Conservation (phyloP, 2,329 filamentous ascomycete species). For the Xylaria sp. region DNA sequence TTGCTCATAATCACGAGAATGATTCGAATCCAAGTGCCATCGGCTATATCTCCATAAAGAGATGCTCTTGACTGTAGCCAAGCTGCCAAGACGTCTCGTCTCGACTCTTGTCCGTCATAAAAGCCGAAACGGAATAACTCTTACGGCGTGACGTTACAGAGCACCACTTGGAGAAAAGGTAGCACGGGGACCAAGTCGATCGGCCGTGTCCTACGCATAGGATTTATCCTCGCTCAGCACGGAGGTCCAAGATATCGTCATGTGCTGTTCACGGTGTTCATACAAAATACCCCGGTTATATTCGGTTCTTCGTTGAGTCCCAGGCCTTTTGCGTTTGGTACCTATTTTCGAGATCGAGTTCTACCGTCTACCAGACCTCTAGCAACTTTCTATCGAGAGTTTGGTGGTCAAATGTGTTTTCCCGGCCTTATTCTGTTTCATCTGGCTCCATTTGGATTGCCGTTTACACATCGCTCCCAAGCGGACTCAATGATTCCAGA, state of each 20-base stretch:
- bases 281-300: background rate
- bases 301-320: background rate
- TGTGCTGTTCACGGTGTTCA: background rate
- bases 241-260: background rate
- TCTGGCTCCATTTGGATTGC: background rate
- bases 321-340: background rate
- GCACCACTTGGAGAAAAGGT: background rate
- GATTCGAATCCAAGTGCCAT: background rate
- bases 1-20: too few relatives aligned
- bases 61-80: background rate
- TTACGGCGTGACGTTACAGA: background rate
- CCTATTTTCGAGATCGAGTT: background rate
- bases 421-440: background rate
- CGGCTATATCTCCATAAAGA: background rate
- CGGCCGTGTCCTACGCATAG: background rate
- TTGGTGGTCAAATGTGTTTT: background rate
- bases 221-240: background rate
- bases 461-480: too few relatives aligned
- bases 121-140: background rate
- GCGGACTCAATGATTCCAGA: too few relatives aligned
- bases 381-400: background rate
- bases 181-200: background rate
- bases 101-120: background rate
- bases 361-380: background rate
- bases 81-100: background rate